Evolutionary conservation across 371 early-diverging fungal species (phyloP).

Genomic region (Mortierella sp.): DNA sequence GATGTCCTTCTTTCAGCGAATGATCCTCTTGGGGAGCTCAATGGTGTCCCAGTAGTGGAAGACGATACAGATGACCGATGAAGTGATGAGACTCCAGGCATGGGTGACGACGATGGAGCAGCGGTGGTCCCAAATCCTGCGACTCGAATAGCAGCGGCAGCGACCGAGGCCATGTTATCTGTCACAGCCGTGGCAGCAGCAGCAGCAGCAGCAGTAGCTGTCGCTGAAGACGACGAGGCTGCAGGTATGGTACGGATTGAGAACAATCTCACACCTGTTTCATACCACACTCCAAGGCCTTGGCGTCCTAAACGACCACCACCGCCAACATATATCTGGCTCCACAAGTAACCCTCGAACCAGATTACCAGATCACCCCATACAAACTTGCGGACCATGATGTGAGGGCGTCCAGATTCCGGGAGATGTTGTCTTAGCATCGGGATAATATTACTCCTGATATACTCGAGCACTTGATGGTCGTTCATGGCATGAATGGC

Average conservation of each 20-base stretch:
- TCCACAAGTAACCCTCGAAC: conserved; percentile 37
- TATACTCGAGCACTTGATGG: conserved; percentile 35
- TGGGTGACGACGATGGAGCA: background rate
- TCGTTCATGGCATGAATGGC: conserved; percentile 52
- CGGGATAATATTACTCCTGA: conserved; percentile 15
- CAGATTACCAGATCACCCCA: conserved; percentile 27
- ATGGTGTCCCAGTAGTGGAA: too few relatives aligned
- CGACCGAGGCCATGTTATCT: conserved; percentile 17
- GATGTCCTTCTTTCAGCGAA: too few relatives aligned
- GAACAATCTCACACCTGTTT: conserved; percentile 28
- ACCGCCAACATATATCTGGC: conserved; percentile 33
- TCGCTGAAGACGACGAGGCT: too few relatives aligned
- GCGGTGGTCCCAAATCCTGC: conserved; percentile 14
- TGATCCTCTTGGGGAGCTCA: too few relatives aligned
- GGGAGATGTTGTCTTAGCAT: conserved; percentile 16
- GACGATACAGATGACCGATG: background rate
- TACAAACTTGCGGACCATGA: conserved; percentile 12
- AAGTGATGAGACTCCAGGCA: background rate
- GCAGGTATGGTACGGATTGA: conserved; percentile 1
- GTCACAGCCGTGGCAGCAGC: conserved; percentile 8
- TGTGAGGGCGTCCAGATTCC: conserved; percentile 21
- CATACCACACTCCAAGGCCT: conserved; percentile 37
- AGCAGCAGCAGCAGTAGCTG: background rate
- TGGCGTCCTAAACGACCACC: conserved; percentile 39
- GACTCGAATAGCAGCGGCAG: conserved; percentile 14